Conservation (phyloP, 2,329 filamentous ascomycete species). For the Zymoseptoria brevis region DNA sequence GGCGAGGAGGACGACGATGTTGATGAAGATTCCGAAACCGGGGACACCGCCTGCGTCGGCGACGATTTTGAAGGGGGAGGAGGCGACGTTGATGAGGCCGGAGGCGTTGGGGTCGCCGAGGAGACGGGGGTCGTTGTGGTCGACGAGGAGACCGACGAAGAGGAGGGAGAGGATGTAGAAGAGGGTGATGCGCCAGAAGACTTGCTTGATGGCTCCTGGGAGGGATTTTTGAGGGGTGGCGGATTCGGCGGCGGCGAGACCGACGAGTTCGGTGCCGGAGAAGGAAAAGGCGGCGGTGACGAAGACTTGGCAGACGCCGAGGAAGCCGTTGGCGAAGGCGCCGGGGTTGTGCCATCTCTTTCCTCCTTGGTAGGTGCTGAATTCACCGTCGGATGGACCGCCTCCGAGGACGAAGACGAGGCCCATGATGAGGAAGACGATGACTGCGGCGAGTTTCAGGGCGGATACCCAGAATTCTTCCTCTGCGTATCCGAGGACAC, state of each 20-base stretch:
- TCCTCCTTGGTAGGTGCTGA: conserved; percentile 40
- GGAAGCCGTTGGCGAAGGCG: conserved; percentile 50
- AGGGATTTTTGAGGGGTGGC: conserved; percentile 73
- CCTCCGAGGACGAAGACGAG: conserved; percentile 51
- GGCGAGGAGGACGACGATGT: conserved; percentile 85
- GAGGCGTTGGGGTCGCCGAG: conserved; percentile 38
- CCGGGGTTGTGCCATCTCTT: conserved; percentile 36
- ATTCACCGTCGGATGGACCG: conserved; percentile 37
- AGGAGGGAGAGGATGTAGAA: conserved; percentile 83
- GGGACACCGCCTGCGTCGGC: conserved; percentile 69
- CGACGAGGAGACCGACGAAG: conserved; percentile 74
- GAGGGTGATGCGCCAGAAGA: conserved; percentile 86
- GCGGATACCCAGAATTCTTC: conserved; percentile 24
- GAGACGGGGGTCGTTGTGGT: conserved; percentile 59
- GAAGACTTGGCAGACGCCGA: conserved; percentile 56
- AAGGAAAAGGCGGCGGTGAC: conserved; percentile 57
- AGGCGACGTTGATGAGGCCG: conserved; percentile 55
- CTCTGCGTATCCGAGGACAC: conserved; percentile 24
- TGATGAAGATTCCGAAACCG: conserved; percentile 81
- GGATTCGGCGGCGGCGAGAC: conserved; percentile 68
- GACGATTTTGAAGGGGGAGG: conserved; percentile 89
- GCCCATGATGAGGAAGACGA: conserved; percentile 56
- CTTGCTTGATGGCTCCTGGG: conserved; percentile 82
- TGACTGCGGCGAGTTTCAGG: conserved; percentile 34
- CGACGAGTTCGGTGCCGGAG: conserved; percentile 54